Evolutionary conservation across 2,329 filamentous ascomycete genomes (phyloP).

Genomic region (Nannizzia gypsea): DNA sequence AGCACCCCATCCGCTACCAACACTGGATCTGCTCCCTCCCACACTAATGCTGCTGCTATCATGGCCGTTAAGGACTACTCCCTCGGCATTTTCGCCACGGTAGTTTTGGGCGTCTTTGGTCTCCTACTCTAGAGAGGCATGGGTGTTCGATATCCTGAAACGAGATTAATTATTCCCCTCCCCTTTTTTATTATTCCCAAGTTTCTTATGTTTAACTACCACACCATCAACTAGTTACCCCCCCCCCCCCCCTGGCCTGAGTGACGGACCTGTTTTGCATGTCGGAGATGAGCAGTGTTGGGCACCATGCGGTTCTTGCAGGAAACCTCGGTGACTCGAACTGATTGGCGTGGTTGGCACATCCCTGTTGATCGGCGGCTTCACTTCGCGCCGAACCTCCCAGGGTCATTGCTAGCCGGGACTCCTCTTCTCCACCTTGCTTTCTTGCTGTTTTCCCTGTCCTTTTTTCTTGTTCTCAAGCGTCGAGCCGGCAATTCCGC

Average conservation of each 20-base stretch:
- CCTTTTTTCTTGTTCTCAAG: not conserved
- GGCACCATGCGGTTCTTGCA: not conserved
- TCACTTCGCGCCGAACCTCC: not conserved
- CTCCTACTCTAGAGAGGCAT: conserved; percentile 40
- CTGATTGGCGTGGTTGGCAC: not conserved
- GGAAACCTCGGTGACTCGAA: not conserved
- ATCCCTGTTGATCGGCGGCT: not conserved
- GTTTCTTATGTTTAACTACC: not conserved
- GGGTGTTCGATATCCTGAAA: not conserved
- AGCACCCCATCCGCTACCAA: conserved; percentile 19
- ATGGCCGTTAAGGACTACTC: conserved; percentile 40
- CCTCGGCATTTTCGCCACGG: conserved; percentile 41
- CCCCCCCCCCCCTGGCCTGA: not conserved
- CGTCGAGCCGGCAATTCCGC: not conserved
- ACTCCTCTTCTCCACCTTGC: not conserved
- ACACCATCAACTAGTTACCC: not conserved
- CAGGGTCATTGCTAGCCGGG: not conserved
- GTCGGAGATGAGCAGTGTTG: not conserved
- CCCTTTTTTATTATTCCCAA: not conserved
- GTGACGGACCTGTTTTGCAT: not conserved
- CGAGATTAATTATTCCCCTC: not conserved
- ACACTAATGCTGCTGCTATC: conserved; percentile 35
- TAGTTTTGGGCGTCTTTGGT: conserved; percentile 46
- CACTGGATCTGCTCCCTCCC: conserved; percentile 19
- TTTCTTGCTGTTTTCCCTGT: not conserved